Conservation (phyloP, 768 basidiomycete genomes). For the Ramaria rubella region DNA sequence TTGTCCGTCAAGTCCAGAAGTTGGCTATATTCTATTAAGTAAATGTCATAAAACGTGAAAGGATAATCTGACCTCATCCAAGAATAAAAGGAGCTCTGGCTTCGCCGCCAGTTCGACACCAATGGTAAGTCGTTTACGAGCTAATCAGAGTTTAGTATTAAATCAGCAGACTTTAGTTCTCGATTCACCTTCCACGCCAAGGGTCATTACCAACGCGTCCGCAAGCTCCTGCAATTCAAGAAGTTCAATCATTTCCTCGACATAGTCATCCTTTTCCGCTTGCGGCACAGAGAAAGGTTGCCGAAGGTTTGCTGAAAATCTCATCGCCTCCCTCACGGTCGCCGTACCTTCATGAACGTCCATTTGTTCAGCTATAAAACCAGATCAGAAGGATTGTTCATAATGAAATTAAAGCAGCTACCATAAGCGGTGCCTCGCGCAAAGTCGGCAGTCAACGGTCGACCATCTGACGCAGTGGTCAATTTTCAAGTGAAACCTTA, state of each 20-base stretch:
- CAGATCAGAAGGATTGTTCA: slow-evolving; percentile 32
- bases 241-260: slow-evolving; percentile 41
- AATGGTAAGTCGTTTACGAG: slow-evolving; percentile 44
- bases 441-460: slow-evolving; percentile 15
- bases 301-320: slow-evolving; percentile 40
- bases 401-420: slow-evolving; percentile 16
- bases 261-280: slow-evolving; percentile 39
- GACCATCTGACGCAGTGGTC: slow-evolving; percentile 1
- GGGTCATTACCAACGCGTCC: slow-evolving; percentile 45
- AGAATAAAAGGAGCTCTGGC: slow-evolving; percentile 68
- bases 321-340: slow-evolving; percentile 44
- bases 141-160: not conserved
- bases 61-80: slow-evolving; percentile 41
- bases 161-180: slow-evolving; percentile 5
- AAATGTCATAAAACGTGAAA: slow-evolving; percentile 24
- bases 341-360: slow-evolving; percentile 43
- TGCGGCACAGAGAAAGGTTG: slow-evolving; percentile 35
- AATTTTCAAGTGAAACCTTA: not conserved
- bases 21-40: slow-evolving; percentile 28
- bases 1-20: slow-evolving; percentile 52
- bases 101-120: slow-evolving; percentile 49
- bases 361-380: slow-evolving; percentile 39
- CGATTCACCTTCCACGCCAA: slow-evolving; percentile 47
- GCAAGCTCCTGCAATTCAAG: slow-evolving; percentile 41
- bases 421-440: slow-evolving; percentile 16